Evolutionary conservation across 139 green algal genomes (phyloP).

Genomic region (Astrephomene gubernaculifera): DNA sequence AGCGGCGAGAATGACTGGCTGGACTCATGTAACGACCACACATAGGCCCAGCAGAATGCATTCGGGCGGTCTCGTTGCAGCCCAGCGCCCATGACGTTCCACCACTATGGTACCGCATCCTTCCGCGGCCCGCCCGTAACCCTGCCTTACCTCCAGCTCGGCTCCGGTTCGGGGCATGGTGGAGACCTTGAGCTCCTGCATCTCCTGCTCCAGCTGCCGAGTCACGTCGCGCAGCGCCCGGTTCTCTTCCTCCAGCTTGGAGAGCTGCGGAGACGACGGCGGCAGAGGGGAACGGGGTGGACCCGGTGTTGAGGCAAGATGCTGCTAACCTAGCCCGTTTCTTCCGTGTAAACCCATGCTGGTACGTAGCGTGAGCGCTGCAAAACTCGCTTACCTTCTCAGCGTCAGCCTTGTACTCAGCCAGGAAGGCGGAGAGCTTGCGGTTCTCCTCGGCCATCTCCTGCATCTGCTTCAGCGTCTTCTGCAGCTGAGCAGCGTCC

Average conservation of each 20-base stretch:
- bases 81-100: too few species aligned
- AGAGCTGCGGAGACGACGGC: conserved; percentile 3
- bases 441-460: conserved; percentile 42
- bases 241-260: conserved; percentile 34
- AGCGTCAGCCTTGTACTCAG: conserved; percentile 22
- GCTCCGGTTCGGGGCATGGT: conserved; percentile 31
- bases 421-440: conserved; percentile 22
- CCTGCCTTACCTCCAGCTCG: conserved; percentile 39
- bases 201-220: conserved; percentile 22
- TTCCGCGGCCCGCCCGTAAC: too few species aligned
- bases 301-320: too few species aligned
- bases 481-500: conserved; percentile 7
- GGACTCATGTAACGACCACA: too few species aligned
- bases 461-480: conserved; percentile 39
- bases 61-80: too few species aligned
- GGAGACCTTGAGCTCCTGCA: conserved; percentile 27
- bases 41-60: too few species aligned
- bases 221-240: conserved; percentile 14
- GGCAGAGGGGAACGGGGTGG: background rate
- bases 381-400: conserved; percentile 21
- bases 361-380: too few species aligned
- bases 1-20: too few species aligned
- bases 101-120: too few species aligned
- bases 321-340: too few species aligned
- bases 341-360: too few species aligned